phyloP scores from a whole-genome alignment of 192 early-diverging fungal species.

The Linnemannia schmuckeri region DNA sequence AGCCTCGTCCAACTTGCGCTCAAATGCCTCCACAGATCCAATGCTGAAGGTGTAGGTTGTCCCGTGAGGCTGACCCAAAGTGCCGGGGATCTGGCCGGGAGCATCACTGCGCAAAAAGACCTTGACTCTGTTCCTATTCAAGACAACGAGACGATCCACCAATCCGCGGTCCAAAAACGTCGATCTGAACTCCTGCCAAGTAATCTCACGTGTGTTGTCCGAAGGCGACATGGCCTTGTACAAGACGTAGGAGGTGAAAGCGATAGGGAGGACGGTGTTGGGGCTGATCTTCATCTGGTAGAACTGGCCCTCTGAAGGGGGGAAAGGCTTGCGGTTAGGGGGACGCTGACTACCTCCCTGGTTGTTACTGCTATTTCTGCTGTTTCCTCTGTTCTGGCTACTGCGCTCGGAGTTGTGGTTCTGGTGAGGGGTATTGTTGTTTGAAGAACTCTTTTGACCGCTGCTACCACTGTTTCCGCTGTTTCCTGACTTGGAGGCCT shows the following conservation, averaged over 20 bases:
- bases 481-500: constrained; percentile 23
- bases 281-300: constrained; percentile 59
- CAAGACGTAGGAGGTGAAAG: constrained; percentile 64
- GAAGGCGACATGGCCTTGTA: constrained; percentile 60
- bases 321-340: constrained; percentile 32
- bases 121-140: constrained; percentile 89
- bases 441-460: constrained; percentile 12
- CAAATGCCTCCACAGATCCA: constrained; percentile 95
- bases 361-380: not conserved
- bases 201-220: constrained; percentile 78
- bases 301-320: constrained; percentile 55
- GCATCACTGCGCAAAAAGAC: constrained; percentile 75
- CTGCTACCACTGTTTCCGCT: constrained; percentile 23
- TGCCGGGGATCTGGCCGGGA: constrained; percentile 54
- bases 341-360: constrained; percentile 6
- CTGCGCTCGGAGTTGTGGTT: constrained; percentile 32
- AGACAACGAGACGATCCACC: constrained; percentile 90
- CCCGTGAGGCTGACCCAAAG: constrained; percentile 38
- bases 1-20: constrained; percentile 89
- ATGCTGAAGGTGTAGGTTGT: constrained; percentile 87
- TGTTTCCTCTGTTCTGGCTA: constrained; percentile 17
- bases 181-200: constrained; percentile 94
- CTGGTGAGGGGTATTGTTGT: constrained; percentile 35
- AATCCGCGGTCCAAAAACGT: constrained; percentile 94
- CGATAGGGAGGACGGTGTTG: constrained; percentile 59